phyloP scores from a whole-genome alignment of 2,329 filamentous ascomycete genomes.

The Botrytis deweyae region DNA sequence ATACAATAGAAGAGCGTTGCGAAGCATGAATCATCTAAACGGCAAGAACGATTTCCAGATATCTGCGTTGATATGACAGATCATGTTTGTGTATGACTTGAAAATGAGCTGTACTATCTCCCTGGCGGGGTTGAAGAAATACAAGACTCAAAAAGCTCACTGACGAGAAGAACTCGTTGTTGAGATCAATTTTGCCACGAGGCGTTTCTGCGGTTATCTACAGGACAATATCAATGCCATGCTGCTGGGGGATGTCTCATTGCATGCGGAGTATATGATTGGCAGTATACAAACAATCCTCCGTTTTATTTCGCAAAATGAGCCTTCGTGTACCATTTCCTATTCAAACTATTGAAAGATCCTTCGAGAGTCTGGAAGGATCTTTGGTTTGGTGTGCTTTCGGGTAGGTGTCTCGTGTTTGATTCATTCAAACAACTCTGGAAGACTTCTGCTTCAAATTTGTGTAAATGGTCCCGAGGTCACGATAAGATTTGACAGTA shows the following conservation, averaged over 20 bases:
- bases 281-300: conserved; percentile 21
- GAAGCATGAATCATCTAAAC: conserved; percentile 20
- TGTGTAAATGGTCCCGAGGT: conserved; percentile 14
- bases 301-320: conserved; percentile 25
- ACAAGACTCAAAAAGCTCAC: neutral
- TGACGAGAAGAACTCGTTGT: neutral
- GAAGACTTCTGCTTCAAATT: conserved; percentile 12
- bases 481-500: conserved; percentile 15
- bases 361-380: neutral
- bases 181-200: conserved; percentile 29
- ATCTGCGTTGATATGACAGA: conserved; percentile 15
- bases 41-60: conserved; percentile 9
- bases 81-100: conserved; percentile 19
- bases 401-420: neutral
- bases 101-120: conserved; percentile 15
- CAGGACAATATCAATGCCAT: conserved; percentile 24
- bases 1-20: conserved; percentile 8
- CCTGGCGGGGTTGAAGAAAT: conserved; percentile 15
- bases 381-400: neutral
- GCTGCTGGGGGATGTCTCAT: conserved; percentile 17
- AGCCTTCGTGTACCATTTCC: neutral
- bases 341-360: neutral
- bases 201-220: conserved; percentile 30
- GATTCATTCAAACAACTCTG: neutral
- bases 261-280: conserved; percentile 19